A percentile compares a stretch with the other conserved stretches of the same genome.
These are phyloP conservation scores for Wickerhamia fluorescens DNA, from an alignment of 805 yeast species.

Conservation along the genomic window DNA sequence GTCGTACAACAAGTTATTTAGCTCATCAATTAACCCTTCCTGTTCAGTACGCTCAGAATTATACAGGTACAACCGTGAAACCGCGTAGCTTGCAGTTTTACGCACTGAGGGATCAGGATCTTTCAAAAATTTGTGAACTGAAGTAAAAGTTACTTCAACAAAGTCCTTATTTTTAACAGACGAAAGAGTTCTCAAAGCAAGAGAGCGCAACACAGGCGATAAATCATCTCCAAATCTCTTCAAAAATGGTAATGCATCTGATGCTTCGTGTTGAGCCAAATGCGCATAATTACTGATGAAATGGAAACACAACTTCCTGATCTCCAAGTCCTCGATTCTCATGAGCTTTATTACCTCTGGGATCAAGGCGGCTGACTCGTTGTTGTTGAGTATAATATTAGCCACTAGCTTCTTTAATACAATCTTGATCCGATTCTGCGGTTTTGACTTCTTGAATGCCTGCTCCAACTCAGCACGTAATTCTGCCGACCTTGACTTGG, in stretches of 20 bases:
- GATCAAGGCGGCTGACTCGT: constrained; percentile 62
- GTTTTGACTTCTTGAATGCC: constrained; percentile 36
- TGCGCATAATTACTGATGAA: constrained; percentile 57
- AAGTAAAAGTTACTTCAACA: constrained; percentile 37
- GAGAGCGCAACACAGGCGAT: constrained; percentile 44
- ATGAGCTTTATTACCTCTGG: constrained; percentile 32
- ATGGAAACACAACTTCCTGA: constrained; percentile 49
- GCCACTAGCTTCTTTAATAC: constrained; percentile 68
- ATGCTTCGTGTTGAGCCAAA: constrained; percentile 48
- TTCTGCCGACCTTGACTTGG: constrained; percentile 33
- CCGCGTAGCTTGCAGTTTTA: constrained; percentile 61
- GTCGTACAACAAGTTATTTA: constrained; percentile 53
- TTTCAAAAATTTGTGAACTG: constrained; percentile 26
- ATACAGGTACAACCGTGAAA: constrained; percentile 58
- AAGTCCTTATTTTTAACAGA: constrained; percentile 51
- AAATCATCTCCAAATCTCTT: constrained; percentile 43
- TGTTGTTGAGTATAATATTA: constrained; percentile 75
- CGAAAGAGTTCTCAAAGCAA: constrained; percentile 60
- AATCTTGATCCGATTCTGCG: constrained; percentile 27
- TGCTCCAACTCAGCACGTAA: constrained; percentile 36
- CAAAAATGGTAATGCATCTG: constrained; percentile 49
- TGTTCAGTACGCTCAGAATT: constrained; percentile 41
- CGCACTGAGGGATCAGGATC: constrained; percentile 56
- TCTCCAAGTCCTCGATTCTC: constrained; percentile 10
- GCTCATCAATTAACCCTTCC: constrained; percentile 37